A percentile compares a stretch with the other conserved stretches of the same genome.
Conservation (phyloP, 192 early-diverging fungal species). For the Chytriomyces sp. region DNA sequence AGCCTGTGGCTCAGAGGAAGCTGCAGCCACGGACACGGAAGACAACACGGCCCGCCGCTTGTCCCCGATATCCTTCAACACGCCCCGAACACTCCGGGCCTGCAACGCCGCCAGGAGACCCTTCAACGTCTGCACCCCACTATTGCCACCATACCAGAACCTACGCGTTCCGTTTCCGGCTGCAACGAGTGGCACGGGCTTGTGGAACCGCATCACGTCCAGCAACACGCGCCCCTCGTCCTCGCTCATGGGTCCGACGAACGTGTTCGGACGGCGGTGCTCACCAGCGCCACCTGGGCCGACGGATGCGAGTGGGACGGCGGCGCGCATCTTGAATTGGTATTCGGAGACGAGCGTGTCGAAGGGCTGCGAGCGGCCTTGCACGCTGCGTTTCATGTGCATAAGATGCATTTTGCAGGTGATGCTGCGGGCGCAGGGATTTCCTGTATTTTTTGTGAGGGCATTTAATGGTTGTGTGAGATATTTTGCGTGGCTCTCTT, state of each 20-base stretch:
- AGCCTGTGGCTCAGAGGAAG: too few species aligned
- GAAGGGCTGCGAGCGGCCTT: slow-evolving; percentile 81
- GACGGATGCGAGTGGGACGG: too few species aligned
- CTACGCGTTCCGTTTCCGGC: too few species aligned
- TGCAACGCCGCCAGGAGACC: slow-evolving; percentile 45
- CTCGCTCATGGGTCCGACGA: background rate
- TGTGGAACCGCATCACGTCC: slow-evolving; percentile 5
- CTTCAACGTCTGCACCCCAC: background rate
- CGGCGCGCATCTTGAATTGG: slow-evolving; percentile 62
- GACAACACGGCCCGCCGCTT: slow-evolving; percentile 51
- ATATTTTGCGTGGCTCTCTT: background rate
- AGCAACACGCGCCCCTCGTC: slow-evolving; percentile 5
- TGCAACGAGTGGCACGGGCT: slow-evolving; percentile 19
- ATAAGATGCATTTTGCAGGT: slow-evolving; percentile 97
- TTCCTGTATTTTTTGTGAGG: too few species aligned
- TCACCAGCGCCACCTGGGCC: too few species aligned
- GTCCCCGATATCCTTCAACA: slow-evolving; percentile 51
- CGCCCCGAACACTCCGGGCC: slow-evolving; percentile 43
- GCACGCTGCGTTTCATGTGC: slow-evolving; percentile 80
- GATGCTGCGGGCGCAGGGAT: slow-evolving; percentile 80
- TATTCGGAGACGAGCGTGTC: slow-evolving; percentile 76
- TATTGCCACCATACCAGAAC: background rate
- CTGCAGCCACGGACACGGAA: too few species aligned
- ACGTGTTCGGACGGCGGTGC: too few species aligned
- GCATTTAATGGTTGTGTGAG: background rate